phyloP scores from a whole-genome alignment of 495 filamentous ascomycete species.

The Neurospora sp. region DNA sequence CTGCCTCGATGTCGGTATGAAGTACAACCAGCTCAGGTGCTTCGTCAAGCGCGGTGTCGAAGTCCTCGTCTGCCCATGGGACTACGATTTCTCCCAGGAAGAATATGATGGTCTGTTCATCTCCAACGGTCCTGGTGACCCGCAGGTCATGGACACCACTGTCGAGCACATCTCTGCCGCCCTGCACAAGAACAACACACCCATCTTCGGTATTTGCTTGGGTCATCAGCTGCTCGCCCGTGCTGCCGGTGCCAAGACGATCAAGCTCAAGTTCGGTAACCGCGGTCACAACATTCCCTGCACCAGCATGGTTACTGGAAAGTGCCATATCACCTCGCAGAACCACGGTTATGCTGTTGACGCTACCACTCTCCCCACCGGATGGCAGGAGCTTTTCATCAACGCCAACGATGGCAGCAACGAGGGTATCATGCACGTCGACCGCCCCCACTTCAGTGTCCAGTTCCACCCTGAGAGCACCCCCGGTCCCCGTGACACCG shows the following conservation, averaged over 20 bases:
- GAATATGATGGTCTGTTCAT: constrained; percentile 95
- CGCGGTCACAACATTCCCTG: constrained; percentile 98
- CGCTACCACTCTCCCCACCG: constrained; percentile 55
- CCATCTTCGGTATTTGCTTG: constrained; percentile 93
- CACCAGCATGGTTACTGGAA: constrained; percentile 84
- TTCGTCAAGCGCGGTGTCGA: constrained; percentile 86
- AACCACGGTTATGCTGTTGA: constrained; percentile 96
- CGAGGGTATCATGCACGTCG: constrained; percentile 84
- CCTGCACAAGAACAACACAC: constrained; percentile 62
- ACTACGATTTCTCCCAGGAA: constrained; percentile 80
- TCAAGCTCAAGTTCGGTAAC: constrained; percentile 98
- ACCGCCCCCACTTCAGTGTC: constrained; percentile 89
- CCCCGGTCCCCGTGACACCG: constrained; percentile 91
- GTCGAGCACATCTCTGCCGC: constrained; percentile 64
- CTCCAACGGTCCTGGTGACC: constrained; percentile 95
- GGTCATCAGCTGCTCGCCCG: constrained; percentile 91
- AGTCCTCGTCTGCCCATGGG: constrained; percentile 89
- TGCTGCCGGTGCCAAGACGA: constrained; percentile 76
- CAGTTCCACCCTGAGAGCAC: constrained; percentile 98
- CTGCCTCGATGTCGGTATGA: constrained; percentile 91
- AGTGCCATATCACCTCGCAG: constrained; percentile 97
- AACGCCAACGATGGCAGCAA: constrained; percentile 98
- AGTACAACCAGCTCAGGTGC: constrained; percentile 94
- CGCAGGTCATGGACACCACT: constrained; percentile 66
- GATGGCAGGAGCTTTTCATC: constrained; percentile 89